Evolutionary conservation across 2,329 filamentous ascomycete genomes (phyloP), one percentile per base, ranked within the genome.

Genomic region (Dactylellina haptotyla): DNA sequence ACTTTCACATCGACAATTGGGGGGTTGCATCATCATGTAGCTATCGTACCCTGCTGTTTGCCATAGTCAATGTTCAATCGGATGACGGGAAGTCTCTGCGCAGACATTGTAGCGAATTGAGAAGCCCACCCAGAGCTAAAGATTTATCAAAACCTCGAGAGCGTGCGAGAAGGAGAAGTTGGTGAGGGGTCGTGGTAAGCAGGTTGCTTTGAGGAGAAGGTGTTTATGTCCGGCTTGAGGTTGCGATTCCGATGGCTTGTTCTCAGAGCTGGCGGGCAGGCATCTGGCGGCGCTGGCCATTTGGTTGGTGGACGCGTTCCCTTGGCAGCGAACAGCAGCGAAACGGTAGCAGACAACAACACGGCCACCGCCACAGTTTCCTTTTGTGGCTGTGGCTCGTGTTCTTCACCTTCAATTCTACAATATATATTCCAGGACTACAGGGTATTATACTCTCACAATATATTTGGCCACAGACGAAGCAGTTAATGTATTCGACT

Each of bases 11-110:
- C 16, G 34, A 25, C 51, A 67, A 66, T 67, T 66, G 54, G 6
- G 25, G 28, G 46, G n/a, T n/a, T 37, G 37, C 20, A 48, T 25
- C 41, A 54, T 18, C 12, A 63, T 59, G 10, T 46, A 9, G 18
- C 23, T 46, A 70, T 81, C 88, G 78, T 82, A 93, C 91, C 84
- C 82, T 95, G 88, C 82, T 99, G 95, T 79, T 89, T 88, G 79
- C 89, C 87, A 83, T 99, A 99, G 81, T 96, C 89, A 78, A 97
- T 76, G 54, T 77, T 75, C 32, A 78, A 63, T 23, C 76, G 73
- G 59, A 77, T 77, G 56, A 75, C 75, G 18, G 77, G 77, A 48
- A 78, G 77, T 63, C 57, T 66, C 51, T 74, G 70, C n/a, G 70
- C 70, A 14, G 70, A 66, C 70, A 74, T 74, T 43, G 34, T 61